Evolutionary conservation across 2,329 filamentous ascomycete genomes (phyloP).

Genomic region (Coniella lustricola): DNA sequence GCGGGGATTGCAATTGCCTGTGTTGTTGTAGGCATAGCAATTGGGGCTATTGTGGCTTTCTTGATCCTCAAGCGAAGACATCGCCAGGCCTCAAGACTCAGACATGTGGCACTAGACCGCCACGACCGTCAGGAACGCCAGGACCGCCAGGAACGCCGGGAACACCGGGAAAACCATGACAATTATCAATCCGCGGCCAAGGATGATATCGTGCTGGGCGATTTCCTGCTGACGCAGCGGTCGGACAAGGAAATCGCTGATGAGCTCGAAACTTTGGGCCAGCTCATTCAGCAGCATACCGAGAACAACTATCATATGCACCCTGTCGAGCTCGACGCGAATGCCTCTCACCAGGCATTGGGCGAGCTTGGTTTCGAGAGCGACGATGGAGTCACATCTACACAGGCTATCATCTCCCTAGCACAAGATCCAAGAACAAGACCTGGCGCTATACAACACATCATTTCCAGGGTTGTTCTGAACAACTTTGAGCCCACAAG

Average conservation of each 20-base stretch:
- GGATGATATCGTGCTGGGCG: constrained; percentile 19
- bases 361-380: constrained; percentile 19
- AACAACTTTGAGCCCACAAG: constrained; percentile 26
- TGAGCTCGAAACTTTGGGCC: constrained; percentile 27
- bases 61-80: neutral
- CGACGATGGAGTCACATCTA: too few species aligned
- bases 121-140: too few species aligned
- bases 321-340: constrained; percentile 16
- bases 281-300: constrained; percentile 33
- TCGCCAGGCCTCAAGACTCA: constrained; percentile 7
- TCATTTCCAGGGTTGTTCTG: constrained; percentile 31
- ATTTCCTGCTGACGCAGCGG: constrained; percentile 29
- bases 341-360: constrained; percentile 21
- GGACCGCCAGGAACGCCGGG: too few species aligned
- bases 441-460: constrained; percentile 28
- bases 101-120: too few species aligned
- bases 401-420: constrained; percentile 20
- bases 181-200: too few species aligned
- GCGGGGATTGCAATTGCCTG: too few species aligned
- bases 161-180: too few species aligned
- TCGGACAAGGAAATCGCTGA: constrained; percentile 28
- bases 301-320: constrained; percentile 31
- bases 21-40: too few species aligned
- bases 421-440: constrained; percentile 28
- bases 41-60: too few species aligned